phyloP scores from a whole-genome alignment of 2,329 filamentous ascomycete genomes.

The Microascus cirrosus region DNA sequence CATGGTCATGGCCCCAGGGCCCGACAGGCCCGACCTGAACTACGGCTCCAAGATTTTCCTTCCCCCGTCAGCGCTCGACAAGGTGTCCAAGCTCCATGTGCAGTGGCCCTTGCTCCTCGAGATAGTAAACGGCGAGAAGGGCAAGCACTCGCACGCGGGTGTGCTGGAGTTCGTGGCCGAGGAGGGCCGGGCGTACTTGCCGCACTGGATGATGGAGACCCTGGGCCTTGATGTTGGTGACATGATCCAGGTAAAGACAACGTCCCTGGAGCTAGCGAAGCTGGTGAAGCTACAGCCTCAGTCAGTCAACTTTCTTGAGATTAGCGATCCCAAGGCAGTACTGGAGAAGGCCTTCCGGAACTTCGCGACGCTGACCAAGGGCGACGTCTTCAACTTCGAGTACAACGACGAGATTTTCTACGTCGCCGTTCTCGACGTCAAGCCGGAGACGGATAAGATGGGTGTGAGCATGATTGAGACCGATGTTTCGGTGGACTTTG shows the following conservation, averaged over 20 bases:
- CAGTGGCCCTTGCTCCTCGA: constrained; percentile 97
- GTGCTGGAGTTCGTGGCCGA: constrained; percentile 97
- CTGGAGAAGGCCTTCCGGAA: constrained; percentile 94
- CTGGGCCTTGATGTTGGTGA: constrained; percentile 84
- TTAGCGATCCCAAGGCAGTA: constrained; percentile 93
- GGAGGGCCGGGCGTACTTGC: constrained; percentile 91
- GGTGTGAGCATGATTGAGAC: constrained; percentile 93
- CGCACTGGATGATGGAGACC: constrained; percentile 96
- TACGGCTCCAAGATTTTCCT: constrained; percentile 97
- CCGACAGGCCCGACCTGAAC: constrained; percentile 82
- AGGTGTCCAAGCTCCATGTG: constrained; percentile 89
- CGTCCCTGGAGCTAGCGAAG: constrained; percentile 77
- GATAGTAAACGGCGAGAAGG: constrained; percentile 76
- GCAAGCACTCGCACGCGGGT: constrained; percentile 78
- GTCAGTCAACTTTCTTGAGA: constrained; percentile 86
- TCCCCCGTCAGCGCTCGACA: constrained; percentile 91
- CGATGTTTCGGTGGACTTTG: constrained; percentile 93
- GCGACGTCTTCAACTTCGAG: constrained; percentile 89
- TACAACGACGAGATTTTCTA: constrained; percentile 95
- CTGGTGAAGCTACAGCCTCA: constrained; percentile 97
- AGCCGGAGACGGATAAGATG: constrained; percentile 72
- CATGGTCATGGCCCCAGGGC: constrained; percentile 83
- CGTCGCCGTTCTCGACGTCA: constrained; percentile 87
- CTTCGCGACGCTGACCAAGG: constrained; percentile 86
- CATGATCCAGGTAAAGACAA: constrained; percentile 89